These are phyloP conservation scores for Chimonanthus praecox DNA, from an alignment of 164 flowering plant genomes.

Conservation along the genomic window DNA sequence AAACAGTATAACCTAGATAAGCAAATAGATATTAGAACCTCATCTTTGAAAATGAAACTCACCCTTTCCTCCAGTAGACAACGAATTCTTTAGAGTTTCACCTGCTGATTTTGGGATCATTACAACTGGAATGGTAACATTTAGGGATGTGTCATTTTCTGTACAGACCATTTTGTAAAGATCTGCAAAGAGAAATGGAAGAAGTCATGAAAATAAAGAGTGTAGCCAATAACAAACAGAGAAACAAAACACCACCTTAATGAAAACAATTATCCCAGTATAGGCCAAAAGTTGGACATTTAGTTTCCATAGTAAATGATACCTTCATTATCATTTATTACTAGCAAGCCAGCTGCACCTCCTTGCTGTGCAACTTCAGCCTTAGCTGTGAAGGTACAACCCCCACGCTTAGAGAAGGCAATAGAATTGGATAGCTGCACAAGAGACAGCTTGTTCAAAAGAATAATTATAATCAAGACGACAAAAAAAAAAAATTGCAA, in stretches of 20 bases:
- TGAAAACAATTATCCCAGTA: background rate
- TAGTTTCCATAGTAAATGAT: background rate
- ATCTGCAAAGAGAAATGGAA: constrained; percentile 29
- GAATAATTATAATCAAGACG: background rate
- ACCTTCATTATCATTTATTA: constrained; percentile 80
- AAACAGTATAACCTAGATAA: too few relatives aligned
- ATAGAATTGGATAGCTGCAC: constrained; percentile 53
- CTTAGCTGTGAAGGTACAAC: constrained; percentile 54
- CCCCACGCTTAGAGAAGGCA: constrained; percentile 63
- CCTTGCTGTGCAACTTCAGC: constrained; percentile 59
- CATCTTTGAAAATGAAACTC: background rate
- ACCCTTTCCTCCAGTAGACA: constrained; percentile 50
- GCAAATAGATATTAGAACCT: too few relatives aligned
- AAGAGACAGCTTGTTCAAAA: constrained; percentile 1
- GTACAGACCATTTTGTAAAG: constrained; percentile 64
- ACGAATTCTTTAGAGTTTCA: constrained; percentile 35
- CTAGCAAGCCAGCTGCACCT: constrained; percentile 60
- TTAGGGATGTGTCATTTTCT: constrained; percentile 36
- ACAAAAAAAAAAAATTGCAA: background rate
- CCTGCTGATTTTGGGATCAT: constrained; percentile 73
- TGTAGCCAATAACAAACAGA: background rate
- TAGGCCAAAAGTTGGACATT: background rate
- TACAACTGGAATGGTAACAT: constrained; percentile 69
- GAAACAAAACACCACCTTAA: background rate
- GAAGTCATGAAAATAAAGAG: background rate